Conservation (phyloP, 495 filamentous ascomycete genomes). For the Terfezia boudieri region DNA sequence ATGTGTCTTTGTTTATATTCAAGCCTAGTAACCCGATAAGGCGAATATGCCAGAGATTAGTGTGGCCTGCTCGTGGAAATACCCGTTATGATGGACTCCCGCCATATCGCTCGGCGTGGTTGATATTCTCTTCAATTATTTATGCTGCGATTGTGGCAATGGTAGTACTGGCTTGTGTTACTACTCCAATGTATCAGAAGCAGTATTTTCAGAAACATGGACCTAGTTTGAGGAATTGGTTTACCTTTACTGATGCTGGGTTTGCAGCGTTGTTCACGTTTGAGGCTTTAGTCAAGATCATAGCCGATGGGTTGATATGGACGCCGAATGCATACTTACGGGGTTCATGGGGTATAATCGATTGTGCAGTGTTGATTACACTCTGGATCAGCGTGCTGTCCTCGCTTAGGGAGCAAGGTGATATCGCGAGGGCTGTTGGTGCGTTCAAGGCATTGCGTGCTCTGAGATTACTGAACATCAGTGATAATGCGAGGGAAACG, state of each 20-base stretch:
- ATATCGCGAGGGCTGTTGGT: conserved; percentile 69
- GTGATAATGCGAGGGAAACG: conserved; percentile 83
- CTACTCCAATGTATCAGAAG: conserved; percentile 81
- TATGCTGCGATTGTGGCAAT: conserved; percentile 90
- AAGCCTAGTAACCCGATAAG: conserved; percentile 51
- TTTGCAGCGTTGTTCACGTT: conserved; percentile 76
- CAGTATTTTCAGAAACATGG: conserved; percentile 42
- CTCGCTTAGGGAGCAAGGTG: conserved; percentile 51
- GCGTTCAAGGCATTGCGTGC: conserved; percentile 98
- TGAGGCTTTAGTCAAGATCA: conserved; percentile 78
- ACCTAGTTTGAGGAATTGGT: conserved; percentile 55
- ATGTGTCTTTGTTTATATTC: conserved; percentile 80
- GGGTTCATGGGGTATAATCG: conserved; percentile 91
- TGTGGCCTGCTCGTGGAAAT: conserved; percentile 71
- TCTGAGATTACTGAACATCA: conserved; percentile 77
- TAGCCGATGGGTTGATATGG: conserved; percentile 92
- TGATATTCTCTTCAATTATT: conserved; percentile 76
- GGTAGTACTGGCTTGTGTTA: conserved; percentile 86
- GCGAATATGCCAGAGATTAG: conserved; percentile 65
- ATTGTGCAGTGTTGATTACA: conserved; percentile 76
- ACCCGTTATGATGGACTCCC: conserved; percentile 69
- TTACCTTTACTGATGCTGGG: conserved; percentile 70
- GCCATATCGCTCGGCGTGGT: conserved; percentile 76
- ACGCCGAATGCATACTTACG: conserved; percentile 94
- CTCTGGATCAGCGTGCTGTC: conserved; percentile 90